phyloP scores from a whole-genome alignment of 2,329 filamentous ascomycete species.

The Phyllosticta ampelicida region DNA sequence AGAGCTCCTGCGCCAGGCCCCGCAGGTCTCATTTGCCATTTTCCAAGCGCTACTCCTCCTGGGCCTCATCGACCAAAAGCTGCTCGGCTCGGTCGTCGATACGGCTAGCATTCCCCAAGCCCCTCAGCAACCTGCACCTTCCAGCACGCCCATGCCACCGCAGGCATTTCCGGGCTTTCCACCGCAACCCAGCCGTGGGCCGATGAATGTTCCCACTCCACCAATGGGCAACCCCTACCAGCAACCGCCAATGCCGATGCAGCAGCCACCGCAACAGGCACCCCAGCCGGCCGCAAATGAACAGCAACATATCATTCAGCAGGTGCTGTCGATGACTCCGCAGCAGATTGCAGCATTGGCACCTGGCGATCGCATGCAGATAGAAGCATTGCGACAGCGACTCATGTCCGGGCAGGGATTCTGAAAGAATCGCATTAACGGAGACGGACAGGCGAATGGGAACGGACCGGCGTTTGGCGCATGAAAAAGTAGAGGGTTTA shows the following conservation, averaged over 20 bases:
- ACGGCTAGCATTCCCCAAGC: constrained; percentile 27
- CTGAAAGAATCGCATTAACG: not conserved
- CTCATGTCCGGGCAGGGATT: constrained; percentile 31
- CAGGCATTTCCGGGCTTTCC: constrained; percentile 27
- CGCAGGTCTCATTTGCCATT: constrained; percentile 86
- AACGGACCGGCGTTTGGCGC: constrained; percentile 4
- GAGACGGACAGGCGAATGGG: not conserved
- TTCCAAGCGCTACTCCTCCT: constrained; percentile 91
- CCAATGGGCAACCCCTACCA: constrained; percentile 31
- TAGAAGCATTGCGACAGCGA: constrained; percentile 63
- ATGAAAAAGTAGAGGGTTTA: not conserved
- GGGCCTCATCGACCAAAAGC: constrained; percentile 77
- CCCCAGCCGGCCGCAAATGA: constrained; percentile 28
- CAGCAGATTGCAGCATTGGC: constrained; percentile 70
- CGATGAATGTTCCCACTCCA: constrained; percentile 40
- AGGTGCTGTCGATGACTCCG: constrained; percentile 70
- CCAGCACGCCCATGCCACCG: constrained; percentile 25
- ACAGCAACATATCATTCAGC: constrained; percentile 64
- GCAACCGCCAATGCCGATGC: constrained; percentile 31
- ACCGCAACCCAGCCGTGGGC: constrained; percentile 19
- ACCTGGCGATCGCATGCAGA: constrained; percentile 64
- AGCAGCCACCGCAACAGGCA: constrained; percentile 25
- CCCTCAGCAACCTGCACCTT: constrained; percentile 22
- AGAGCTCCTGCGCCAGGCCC: constrained; percentile 76
- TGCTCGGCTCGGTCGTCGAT: constrained; percentile 73